Base-by-base conservation (phyloP, 176 grass and related monocot genomes). In the Pontederia paniculata region DNA sequence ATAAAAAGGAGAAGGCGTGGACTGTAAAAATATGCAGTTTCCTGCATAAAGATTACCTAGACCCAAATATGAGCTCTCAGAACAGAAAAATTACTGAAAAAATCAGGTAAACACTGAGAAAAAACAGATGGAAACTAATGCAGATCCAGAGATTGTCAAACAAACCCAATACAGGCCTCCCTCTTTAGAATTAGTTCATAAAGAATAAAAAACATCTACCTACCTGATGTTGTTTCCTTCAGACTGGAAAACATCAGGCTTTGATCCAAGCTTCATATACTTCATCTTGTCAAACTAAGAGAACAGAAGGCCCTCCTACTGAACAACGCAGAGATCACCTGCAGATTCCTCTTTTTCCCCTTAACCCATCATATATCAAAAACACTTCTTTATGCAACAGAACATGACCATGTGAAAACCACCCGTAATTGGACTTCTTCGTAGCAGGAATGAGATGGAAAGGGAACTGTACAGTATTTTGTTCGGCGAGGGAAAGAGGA, bases 231-330 rank as follows among this genome's bases (percentile, higher is more conserved):
- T 73, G 51, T 64, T 78, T 17, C 78, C 94, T 45, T 99, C 87
- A 50, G 80, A 70, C 76, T 93, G 87, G 60, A 99, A 93, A 65
- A 70, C 73, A 75, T 99, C 94, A 4, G 87, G 80, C 75, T 93
- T 99, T 0, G 94, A 99, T 58, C 94, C 94, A 78, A 99, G 87
- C 59, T 99, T 99, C 94, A 99, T 99, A 45, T 99, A 86, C 83
- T 99, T 99, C 94, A 99, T 99, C 14, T 60, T 84, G 58, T 17
- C 70, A 42, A 46, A 17, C 9, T 0, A 23, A 64, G 10, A 45
- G 42, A 13, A 63, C 12, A 23, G 21, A 23, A 15, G 10, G 22
- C 12, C 8, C 8, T 42, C 45, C 42, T 45, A 3, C 58, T 19
- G 8, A 37, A 16, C 45, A 42, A 23, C 43, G 14, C 2, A 9